Percentiles rank a stretch among this genome's conserved stretches.
phyloP scores from a whole-genome alignment of 176 grass and related monocot genomes.

The Melocanna baccifera region DNA sequence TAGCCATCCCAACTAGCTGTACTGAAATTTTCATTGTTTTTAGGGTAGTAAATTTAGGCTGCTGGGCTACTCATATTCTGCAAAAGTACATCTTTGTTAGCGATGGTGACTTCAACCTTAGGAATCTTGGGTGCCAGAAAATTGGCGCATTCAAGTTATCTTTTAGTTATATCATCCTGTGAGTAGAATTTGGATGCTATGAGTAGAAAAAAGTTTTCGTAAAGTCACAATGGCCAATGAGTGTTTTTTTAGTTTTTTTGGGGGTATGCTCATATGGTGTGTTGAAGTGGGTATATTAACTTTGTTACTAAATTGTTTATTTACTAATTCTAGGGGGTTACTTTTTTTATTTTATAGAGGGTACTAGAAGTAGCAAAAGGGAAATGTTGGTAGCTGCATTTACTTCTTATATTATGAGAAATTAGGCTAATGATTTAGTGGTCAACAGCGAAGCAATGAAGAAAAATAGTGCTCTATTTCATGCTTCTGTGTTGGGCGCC shows the following conservation, averaged over 20 bases:
- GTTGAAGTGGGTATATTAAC: not conserved
- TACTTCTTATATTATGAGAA: not conserved
- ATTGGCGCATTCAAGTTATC: not conserved
- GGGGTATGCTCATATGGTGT: not conserved
- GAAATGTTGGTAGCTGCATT: not conserved
- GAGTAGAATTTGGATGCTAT: slow-evolving; percentile 3
- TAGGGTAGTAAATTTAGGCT: slow-evolving; percentile 18
- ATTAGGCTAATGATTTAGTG: not conserved
- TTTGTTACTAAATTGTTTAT: not conserved
- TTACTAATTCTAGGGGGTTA: not conserved
- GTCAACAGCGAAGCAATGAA: not conserved
- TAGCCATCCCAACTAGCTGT: slow-evolving; percentile 22
- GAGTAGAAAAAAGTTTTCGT: not conserved
- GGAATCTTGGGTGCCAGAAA: not conserved
- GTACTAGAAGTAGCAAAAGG: not conserved
- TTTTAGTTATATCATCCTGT: not conserved
- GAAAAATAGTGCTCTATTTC: not conserved
- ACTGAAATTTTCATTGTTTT: not conserved
- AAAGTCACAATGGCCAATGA: not conserved
- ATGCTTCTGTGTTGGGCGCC: not conserved
- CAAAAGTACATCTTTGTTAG: slow-evolving; percentile 13
- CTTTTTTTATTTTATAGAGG: not conserved
- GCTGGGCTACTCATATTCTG: not conserved
- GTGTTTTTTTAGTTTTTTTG: not conserved
- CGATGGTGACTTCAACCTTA: slow-evolving; percentile 12